phyloP scores from a whole-genome alignment of 1,284 basidiomycete genomes.

The Omphalotus olearius region DNA sequence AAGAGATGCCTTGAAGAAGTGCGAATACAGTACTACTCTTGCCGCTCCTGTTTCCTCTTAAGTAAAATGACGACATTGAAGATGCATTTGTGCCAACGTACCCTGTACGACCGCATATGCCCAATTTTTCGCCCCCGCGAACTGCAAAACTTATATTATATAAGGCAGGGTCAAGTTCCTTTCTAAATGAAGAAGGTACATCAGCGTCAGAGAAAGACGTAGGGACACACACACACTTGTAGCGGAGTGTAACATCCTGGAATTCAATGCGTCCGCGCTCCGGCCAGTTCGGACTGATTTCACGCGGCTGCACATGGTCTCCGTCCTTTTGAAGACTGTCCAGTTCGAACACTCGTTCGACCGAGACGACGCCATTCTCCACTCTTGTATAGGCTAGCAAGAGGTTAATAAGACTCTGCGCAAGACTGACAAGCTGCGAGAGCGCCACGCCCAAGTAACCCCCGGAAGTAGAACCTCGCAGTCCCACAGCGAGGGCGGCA shows the following conservation, averaged over 20 bases:
- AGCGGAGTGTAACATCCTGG: not conserved
- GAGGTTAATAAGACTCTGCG: slow-evolving; percentile 12
- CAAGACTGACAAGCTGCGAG: slow-evolving; percentile 14
- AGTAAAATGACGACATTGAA: not conserved
- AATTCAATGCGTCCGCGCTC: not conserved
- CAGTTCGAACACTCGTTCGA: slow-evolving; percentile 28
- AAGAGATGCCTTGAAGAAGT: slow-evolving; percentile 13
- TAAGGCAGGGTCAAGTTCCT: slow-evolving; percentile 27
- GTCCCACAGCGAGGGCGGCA: slow-evolving; percentile 20
- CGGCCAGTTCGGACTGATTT: slow-evolving; percentile 1
- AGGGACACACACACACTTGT: slow-evolving; percentile 10
- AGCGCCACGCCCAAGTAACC: slow-evolving; percentile 27
- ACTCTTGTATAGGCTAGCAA: slow-evolving; percentile 24
- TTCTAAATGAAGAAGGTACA: not conserved
- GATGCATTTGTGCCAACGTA: not conserved
- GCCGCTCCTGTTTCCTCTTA: not conserved
- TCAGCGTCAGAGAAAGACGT: not conserved
- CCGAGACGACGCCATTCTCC: slow-evolving; percentile 29
- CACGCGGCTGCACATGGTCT: slow-evolving; percentile 16
- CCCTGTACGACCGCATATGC: slow-evolving; percentile 19
- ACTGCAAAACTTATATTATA: slow-evolving; percentile 21
- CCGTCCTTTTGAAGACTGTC: slow-evolving; percentile 15
- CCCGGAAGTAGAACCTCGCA: slow-evolving; percentile 19
- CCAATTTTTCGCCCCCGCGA: slow-evolving; percentile 16
- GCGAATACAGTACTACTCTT: slow-evolving; percentile 16